These are phyloP conservation scores for Calvatia gigantea DNA, from an alignment of 768 basidiomycete species.

Conservation along the genomic window DNA sequence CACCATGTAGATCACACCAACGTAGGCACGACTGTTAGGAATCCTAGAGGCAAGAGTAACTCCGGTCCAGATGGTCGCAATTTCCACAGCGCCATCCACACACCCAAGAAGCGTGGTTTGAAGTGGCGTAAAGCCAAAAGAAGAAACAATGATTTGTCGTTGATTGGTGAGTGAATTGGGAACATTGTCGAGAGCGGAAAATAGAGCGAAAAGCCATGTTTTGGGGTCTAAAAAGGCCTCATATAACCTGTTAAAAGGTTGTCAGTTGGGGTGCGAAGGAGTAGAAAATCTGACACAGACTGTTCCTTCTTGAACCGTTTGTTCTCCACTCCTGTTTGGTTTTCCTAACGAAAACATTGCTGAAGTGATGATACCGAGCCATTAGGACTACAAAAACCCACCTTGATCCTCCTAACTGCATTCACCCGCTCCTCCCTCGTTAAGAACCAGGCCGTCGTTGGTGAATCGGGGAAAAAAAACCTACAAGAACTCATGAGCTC, in stretches of 20 bases:
- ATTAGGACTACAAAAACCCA: slow-evolving; percentile 15
- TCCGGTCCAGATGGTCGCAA: slow-evolving; percentile 67
- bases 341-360: slow-evolving; percentile 40
- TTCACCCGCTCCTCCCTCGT: slow-evolving; percentile 56
- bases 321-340: slow-evolving; percentile 81
- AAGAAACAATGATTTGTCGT: slow-evolving; percentile 56
- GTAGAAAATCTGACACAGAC: slow-evolving; percentile 36
- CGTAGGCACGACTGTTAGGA: slow-evolving; percentile 59
- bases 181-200: slow-evolving; percentile 56
- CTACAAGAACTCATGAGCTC: slow-evolving; percentile 23
- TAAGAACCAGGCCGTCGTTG: slow-evolving; percentile 73
- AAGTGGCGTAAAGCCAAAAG: slow-evolving; percentile 60
- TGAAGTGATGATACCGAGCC: background rate
- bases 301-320: slow-evolving; percentile 80
- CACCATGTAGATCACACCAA: slow-evolving; percentile 56
- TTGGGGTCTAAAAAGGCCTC: slow-evolving; percentile 69
- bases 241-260: slow-evolving; percentile 43
- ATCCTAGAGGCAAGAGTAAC: slow-evolving; percentile 54
- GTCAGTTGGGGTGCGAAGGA: background rate
- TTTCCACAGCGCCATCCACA: slow-evolving; percentile 62
- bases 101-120: slow-evolving; percentile 70
- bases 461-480: slow-evolving; percentile 73
- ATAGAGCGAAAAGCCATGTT: slow-evolving; percentile 75
- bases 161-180: slow-evolving; percentile 69
- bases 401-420: slow-evolving; percentile 67